phyloP scores from a whole-genome alignment of 2,329 filamentous ascomycete genomes.

The Helicocarpus griseus region DNA sequence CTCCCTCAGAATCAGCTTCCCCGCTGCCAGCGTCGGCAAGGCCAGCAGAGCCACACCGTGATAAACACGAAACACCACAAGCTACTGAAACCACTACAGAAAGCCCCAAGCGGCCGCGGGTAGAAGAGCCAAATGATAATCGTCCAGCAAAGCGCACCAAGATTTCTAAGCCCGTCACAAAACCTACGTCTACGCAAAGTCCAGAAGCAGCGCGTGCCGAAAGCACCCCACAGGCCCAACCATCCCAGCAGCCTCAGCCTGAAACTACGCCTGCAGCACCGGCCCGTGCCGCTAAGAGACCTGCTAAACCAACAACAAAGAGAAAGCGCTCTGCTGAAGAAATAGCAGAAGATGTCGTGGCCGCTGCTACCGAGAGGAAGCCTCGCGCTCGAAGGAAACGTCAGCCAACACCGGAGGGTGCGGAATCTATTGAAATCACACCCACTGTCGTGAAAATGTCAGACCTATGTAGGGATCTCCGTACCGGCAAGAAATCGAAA shows the following conservation, averaged over 20 bases:
- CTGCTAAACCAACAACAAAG: conserved; percentile 7
- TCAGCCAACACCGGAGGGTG: conserved; percentile 38
- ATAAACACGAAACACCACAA: background rate
- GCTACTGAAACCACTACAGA: background rate
- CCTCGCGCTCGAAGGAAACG: conserved; percentile 26
- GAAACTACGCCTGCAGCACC: conserved; percentile 8
- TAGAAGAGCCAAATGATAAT: conserved; percentile 10
- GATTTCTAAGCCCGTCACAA: conserved; percentile 10
- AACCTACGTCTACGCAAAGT: background rate
- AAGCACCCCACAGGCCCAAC: background rate
- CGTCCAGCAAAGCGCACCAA: conserved; percentile 23
- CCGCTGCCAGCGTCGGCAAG: background rate
- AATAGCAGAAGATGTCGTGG: conserved; percentile 11
- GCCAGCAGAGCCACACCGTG: background rate
- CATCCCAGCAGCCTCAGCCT: background rate
- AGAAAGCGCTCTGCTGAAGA: conserved; percentile 13
- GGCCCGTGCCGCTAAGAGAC: conserved; percentile 13
- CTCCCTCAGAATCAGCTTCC: background rate
- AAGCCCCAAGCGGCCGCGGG: background rate
- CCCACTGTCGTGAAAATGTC: conserved; percentile 48
- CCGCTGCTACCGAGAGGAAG: conserved; percentile 16
- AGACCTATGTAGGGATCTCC: conserved; percentile 44
- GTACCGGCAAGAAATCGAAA: conserved; percentile 47
- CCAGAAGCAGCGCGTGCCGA: background rate
- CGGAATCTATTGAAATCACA: conserved; percentile 43